These are phyloP conservation scores for Avena atlantica DNA, from an alignment of 176 grass and related monocot species.

Conservation along the genomic window DNA sequence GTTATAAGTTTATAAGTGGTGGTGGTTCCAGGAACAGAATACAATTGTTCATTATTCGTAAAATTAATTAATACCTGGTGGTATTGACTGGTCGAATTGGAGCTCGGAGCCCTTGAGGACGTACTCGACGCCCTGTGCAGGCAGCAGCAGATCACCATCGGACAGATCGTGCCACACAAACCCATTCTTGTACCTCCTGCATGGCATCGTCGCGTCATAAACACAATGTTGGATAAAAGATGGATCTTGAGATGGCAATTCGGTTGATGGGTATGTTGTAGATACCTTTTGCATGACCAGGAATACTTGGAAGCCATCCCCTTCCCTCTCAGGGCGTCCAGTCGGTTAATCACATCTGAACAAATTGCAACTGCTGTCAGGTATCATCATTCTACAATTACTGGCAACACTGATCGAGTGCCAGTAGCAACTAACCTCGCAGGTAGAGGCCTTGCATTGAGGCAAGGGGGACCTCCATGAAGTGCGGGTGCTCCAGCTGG, in stretches of 20 bases:
- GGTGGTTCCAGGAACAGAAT: background rate
- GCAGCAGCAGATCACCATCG: conserved; percentile 61
- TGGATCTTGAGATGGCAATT: background rate
- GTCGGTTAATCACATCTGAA: conserved; percentile 71
- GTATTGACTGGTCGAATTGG: conserved; percentile 37
- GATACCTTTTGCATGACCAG: conserved; percentile 92
- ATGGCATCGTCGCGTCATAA: background rate
- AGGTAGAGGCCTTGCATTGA: conserved; percentile 70
- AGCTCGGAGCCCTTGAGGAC: conserved; percentile 77
- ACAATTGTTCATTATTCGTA: background rate
- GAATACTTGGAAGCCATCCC: conserved; percentile 83
- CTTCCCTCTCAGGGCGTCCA: conserved; percentile 75
- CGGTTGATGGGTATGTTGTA: background rate
- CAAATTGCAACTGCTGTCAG: background rate
- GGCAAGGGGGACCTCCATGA: conserved; percentile 75
- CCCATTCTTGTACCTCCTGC: conserved; percentile 73
- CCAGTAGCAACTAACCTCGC: conserved; percentile 45
- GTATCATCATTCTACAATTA: background rate
- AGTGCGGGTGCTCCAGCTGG: conserved; percentile 88
- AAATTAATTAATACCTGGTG: background rate
- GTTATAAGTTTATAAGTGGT: background rate
- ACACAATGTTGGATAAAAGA: background rate
- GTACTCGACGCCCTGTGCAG: conserved; percentile 61
- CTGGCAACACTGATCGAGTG: background rate
- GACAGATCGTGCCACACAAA: conserved; percentile 89